A percentile compares a stretch with the other conserved stretches of the same genome.
phyloP scores from a whole-genome alignment of 345 rosid species.

The Corchorus capsularis region DNA sequence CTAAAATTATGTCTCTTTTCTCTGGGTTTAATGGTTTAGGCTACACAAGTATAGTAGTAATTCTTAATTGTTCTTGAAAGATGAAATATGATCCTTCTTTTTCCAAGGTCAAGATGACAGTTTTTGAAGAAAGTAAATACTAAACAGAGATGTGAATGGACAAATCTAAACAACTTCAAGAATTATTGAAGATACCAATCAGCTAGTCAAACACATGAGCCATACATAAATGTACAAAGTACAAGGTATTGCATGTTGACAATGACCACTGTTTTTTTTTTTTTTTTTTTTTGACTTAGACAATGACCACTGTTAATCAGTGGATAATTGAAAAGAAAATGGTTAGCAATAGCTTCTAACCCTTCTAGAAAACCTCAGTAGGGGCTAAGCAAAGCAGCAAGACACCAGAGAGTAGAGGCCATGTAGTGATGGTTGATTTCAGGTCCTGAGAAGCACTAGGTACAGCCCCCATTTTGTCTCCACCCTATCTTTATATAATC shows the following conservation, averaged over 20 bases:
- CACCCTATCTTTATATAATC: slow-evolving; percentile 4
- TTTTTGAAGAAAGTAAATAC: background rate
- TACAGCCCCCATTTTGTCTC: slow-evolving; percentile 6
- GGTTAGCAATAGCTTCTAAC: slow-evolving; percentile 27
- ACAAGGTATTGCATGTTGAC: slow-evolving; percentile 25
- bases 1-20: background rate
- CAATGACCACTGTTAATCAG: slow-evolving; percentile 12
- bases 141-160: background rate
- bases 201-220: slow-evolving; percentile 6
- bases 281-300: no score
- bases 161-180: background rate
- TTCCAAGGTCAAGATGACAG: background rate
- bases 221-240: slow-evolving; percentile 16
- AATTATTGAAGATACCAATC: slow-evolving; percentile 8
- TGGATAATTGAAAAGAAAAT: slow-evolving; percentile 14
- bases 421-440: background rate
- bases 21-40: background rate
- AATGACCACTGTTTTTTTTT: slow-evolving; percentile 3
- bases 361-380: slow-evolving; percentile 23
- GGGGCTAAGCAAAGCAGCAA: slow-evolving; percentile 13
- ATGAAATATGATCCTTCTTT: background rate
- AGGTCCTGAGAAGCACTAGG: slow-evolving; percentile 9
- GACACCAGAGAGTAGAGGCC: background rate
- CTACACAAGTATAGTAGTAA: background rate
- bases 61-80: background rate